Evolutionary conservation across 345 rosid genomes (phyloP).

Genomic region (Citrus reticulata): DNA sequence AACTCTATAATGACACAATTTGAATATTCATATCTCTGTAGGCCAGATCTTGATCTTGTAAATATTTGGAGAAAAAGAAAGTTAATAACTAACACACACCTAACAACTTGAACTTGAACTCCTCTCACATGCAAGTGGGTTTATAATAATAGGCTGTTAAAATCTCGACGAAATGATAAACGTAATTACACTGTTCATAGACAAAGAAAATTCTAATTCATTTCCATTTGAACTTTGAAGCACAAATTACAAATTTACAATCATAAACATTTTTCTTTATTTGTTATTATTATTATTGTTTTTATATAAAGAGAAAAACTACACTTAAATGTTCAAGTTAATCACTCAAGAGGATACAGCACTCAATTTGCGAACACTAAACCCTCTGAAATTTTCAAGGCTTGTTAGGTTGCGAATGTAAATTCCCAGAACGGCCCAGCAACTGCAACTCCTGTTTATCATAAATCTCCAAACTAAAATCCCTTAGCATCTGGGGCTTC

Average conservation of each 20-base stretch:
- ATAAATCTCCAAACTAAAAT: constrained; percentile 40
- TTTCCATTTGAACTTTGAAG: not conserved
- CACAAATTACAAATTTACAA: constrained; percentile 9
- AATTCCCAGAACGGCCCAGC: constrained; percentile 23
- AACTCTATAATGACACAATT: too few relatives aligned
- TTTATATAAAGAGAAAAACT: too few relatives aligned
- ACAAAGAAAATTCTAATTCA: not conserved
- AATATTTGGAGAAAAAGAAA: too few relatives aligned
- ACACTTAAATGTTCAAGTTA: too few relatives aligned
- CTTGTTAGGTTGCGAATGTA: not conserved
- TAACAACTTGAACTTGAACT: too few relatives aligned
- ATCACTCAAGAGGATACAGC: too few relatives aligned
- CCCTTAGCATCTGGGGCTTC: constrained; percentile 35
- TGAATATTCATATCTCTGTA: too few relatives aligned
- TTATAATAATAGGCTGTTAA: not conserved
- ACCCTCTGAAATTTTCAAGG: constrained; percentile 9
- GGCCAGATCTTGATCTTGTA: too few relatives aligned
- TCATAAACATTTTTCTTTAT: not conserved
- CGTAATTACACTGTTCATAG: not conserved
- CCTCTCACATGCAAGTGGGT: too few relatives aligned
- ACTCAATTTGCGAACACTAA: too few relatives aligned
- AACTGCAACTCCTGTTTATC: constrained; percentile 42
- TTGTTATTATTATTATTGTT: too few relatives aligned
- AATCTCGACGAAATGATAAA: not conserved
- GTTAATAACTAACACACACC: too few relatives aligned